These are phyloP conservation scores for Theileria sp. DNA, from an alignment of 169 alveolate genomes.

Conservation along the genomic window DNA sequence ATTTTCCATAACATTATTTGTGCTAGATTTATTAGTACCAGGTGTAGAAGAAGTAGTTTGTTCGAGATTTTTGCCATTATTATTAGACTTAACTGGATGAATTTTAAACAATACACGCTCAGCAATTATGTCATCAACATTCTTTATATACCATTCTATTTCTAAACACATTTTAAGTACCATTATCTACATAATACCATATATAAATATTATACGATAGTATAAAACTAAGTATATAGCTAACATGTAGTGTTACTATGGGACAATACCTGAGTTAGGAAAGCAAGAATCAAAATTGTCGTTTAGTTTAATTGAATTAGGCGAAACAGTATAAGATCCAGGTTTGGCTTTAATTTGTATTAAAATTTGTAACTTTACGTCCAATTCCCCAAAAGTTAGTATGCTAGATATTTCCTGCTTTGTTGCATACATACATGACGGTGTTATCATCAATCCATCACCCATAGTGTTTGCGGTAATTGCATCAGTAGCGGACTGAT, in stretches of 20 bases:
- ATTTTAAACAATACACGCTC: constrained; percentile 52
- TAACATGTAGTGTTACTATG: not conserved
- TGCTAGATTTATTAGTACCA: not conserved
- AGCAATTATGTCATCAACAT: constrained; percentile 29
- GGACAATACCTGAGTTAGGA: constrained; percentile 44
- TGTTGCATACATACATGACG: constrained; percentile 67
- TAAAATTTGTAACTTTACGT: constrained; percentile 34
- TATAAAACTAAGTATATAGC: not conserved
- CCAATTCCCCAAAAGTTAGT: constrained; percentile 39
- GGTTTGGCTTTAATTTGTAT: constrained; percentile 53
- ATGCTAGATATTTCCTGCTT: constrained; percentile 47
- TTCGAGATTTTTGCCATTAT: not conserved
- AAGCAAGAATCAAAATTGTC: constrained; percentile 51
- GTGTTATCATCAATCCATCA: constrained; percentile 25
- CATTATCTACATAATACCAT: not conserved
- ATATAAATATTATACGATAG: not conserved
- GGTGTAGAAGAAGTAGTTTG: not conserved
- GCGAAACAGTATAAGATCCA: constrained; percentile 11
- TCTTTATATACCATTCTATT: constrained; percentile 59
- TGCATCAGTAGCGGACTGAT: not conserved
- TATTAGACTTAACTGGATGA: constrained; percentile 5
- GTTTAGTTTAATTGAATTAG: constrained; percentile 19
- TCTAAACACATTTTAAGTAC: constrained; percentile 8
- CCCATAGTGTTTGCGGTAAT: not conserved
- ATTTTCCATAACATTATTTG: not conserved